phyloP scores from a whole-genome alignment of 1,284 basidiomycete species.

The Pisolithus thermaeus region DNA sequence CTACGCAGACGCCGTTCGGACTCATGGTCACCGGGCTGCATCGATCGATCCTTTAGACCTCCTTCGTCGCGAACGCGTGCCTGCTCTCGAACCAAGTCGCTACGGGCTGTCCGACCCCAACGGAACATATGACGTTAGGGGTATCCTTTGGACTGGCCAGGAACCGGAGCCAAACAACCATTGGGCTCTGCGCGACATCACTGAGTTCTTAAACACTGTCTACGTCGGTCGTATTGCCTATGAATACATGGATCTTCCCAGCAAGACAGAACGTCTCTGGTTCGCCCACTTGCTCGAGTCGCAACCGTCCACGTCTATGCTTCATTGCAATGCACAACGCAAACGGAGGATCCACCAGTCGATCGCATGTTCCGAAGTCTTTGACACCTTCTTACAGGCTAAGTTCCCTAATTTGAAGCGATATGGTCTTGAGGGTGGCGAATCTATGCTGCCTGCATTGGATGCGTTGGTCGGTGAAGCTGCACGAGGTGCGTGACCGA shows the following conservation, averaged over 20 bases:
- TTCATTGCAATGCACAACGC: slow-evolving; percentile 19
- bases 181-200: slow-evolving; percentile 69
- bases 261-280: slow-evolving; percentile 77
- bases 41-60: slow-evolving; percentile 83
- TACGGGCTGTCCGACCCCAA: slow-evolving; percentile 63
- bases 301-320: slow-evolving; percentile 25
- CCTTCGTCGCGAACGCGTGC: slow-evolving; percentile 78
- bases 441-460: slow-evolving; percentile 84
- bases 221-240: slow-evolving; percentile 84
- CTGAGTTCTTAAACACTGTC: slow-evolving; percentile 58
- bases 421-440: slow-evolving; percentile 83
- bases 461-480: slow-evolving; percentile 70
- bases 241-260: slow-evolving; percentile 85
- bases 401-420: slow-evolving; percentile 84
- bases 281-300: slow-evolving; percentile 81
- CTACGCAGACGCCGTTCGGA: slow-evolving; percentile 82
- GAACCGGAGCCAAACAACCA: slow-evolving; percentile 38
- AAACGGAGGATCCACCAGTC: slow-evolving; percentile 59
- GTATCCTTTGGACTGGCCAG: slow-evolving; percentile 67
- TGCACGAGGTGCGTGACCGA: slow-evolving; percentile 45
- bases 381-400: slow-evolving; percentile 76
- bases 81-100: slow-evolving; percentile 71
- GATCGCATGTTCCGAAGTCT: slow-evolving; percentile 68
- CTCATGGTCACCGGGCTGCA: slow-evolving; percentile 75
- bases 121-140: slow-evolving; percentile 65